Evolutionary conservation across 2,329 filamentous ascomycete species (phyloP).

Genomic region (Passalora sequoiae): DNA sequence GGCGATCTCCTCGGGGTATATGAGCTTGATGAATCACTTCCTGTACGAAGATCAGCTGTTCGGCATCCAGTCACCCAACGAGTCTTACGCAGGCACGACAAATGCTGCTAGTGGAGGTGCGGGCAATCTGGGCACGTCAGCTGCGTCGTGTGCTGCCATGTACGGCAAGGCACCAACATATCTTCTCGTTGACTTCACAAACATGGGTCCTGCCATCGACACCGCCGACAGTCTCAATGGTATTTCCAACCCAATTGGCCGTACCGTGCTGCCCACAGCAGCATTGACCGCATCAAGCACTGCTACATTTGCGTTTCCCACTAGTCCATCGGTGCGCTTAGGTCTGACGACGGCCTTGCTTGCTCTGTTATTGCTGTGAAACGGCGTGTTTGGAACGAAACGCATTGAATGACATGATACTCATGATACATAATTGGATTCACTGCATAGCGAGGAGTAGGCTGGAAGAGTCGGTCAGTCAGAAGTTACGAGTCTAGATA

Average conservation of each 20-base stretch:
- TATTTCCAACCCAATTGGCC: conserved; percentile 16
- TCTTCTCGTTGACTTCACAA: conserved; percentile 44
- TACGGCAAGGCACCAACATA: conserved; percentile 41
- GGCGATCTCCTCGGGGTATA: conserved; percentile 23
- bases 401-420: conserved; percentile 9
- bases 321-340: conserved; percentile 12
- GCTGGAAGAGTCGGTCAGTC: conserved; percentile 14
- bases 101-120: conserved; percentile 40
- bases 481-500: conserved; percentile 3
- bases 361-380: conserved; percentile 15
- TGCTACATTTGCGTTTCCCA: conserved; percentile 6
- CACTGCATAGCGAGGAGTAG: conserved; percentile 9
- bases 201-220: conserved; percentile 41
- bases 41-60: conserved; percentile 41
- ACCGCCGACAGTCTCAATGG: conserved; percentile 39
- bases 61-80: conserved; percentile 40
- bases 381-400: conserved; percentile 10
- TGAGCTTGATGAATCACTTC: conserved; percentile 49
- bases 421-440: conserved; percentile 11
- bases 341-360: conserved; percentile 17
- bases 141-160: conserved; percentile 35
- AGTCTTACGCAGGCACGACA: conserved; percentile 36
- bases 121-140: conserved; percentile 43
- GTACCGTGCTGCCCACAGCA: conserved; percentile 8
- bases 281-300: conserved; percentile 13